Base-by-base conservation (phyloP, 2,329 filamentous ascomycete genomes). In the Teratosphaeria gauchensis region DNA sequence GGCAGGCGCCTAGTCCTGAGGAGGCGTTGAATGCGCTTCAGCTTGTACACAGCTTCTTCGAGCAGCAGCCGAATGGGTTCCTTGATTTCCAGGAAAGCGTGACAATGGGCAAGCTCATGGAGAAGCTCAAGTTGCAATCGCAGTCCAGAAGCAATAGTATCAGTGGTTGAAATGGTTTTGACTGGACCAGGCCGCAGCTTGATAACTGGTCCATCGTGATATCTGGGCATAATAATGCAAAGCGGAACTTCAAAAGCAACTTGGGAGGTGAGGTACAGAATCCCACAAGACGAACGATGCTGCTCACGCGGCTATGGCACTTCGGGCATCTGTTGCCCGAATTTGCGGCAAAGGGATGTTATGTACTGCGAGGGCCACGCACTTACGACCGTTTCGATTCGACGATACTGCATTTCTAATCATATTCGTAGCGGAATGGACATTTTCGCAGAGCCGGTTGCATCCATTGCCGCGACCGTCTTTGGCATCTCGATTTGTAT, bases 1-100 rank as follows among this genome's bases (percentile, higher is more conserved):
- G 81, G 86, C 1, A 82, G 75, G 88, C 87, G 1, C 88, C 88
- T 0, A 90, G 87, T 0, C 88, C 91, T 65, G 91, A 96, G 66
- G 91, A 97, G 72, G 92, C 92, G 3, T 83, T 89, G 46, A 82
- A 84, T 56, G 92, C 92, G 1, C 81, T 95, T 4, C 87, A 92
- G 67, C 85, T 92, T 2, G 83, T 96, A 21, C 82, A 95, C 71
- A 86, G 76, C 61, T 96, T 92, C 69, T 88, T 96, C 71, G 83
- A 90, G 66, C 85, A 85, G 61, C 83, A 88, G 64, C 84, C 85
- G 0, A 77, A 73, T 24, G 86, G 85, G 1, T 82, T 90, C 33
- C 83, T 89, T 16, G 89, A 94, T 68, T 83, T 90, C 53, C 82
- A 83, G 66, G 92, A 96, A 63, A 92, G 87, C 71, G 73, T 89